Conservation (phyloP, 2,329 filamentous ascomycete species). For the Cercospora sojina region DNA sequence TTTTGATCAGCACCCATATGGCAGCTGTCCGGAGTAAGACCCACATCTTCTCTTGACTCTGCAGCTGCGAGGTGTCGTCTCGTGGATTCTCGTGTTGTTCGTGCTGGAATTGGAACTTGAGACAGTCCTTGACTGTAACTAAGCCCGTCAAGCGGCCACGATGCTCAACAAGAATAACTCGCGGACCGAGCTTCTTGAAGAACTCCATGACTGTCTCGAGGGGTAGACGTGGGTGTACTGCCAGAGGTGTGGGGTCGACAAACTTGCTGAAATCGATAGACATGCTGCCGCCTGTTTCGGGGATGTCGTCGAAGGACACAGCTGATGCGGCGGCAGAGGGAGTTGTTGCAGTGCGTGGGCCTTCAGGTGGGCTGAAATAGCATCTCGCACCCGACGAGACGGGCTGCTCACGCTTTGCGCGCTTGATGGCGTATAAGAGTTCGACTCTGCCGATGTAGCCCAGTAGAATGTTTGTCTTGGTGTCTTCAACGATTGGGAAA, state of each 20-base stretch:
- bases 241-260: constrained; percentile 83
- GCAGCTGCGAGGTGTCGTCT: constrained; percentile 55
- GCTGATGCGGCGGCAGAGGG: constrained; percentile 39
- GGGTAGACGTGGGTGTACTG: constrained; percentile 84
- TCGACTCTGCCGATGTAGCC: constrained; percentile 94
- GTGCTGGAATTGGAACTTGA: constrained; percentile 96
- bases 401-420: constrained; percentile 66
- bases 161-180: constrained; percentile 90
- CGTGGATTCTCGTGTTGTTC: constrained; percentile 78
- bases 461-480: constrained; percentile 67
- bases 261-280: constrained; percentile 80
- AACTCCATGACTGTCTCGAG: constrained; percentile 98
- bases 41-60: constrained; percentile 67
- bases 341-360: constrained; percentile 31
- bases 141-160: constrained; percentile 79
- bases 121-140: constrained; percentile 93
- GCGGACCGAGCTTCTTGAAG: constrained; percentile 95
- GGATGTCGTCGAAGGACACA: constrained; percentile 60
- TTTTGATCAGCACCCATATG: constrained; percentile 31
- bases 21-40: constrained; percentile 34
- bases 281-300: constrained; percentile 52
- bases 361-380: constrained; percentile 59
- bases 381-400: constrained; percentile 70
- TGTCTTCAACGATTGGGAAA: constrained; percentile 84
- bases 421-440: constrained; percentile 83